phyloP scores from a whole-genome alignment of 2,329 filamentous ascomycete species.

The Boeremia lycopersici region DNA sequence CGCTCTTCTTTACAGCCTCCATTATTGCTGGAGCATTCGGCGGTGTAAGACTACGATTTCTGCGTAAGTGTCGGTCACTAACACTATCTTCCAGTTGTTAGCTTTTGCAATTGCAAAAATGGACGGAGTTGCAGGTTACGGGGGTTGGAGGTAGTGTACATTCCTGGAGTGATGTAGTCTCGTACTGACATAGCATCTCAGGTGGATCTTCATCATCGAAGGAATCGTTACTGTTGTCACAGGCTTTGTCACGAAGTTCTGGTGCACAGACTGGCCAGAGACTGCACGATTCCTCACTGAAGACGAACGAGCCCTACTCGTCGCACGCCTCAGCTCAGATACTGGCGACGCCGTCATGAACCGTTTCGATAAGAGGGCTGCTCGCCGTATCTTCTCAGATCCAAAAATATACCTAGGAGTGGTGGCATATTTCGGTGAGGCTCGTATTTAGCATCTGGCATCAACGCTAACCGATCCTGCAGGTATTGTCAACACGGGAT shows the following conservation, averaged over 20 bases:
- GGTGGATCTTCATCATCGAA: slow-evolving; percentile 38
- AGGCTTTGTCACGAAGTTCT: slow-evolving; percentile 57
- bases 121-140: slow-evolving; percentile 57
- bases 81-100: slow-evolving; percentile 33
- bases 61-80: not conserved
- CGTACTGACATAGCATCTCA: not conserved
- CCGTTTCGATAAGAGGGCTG: slow-evolving; percentile 55
- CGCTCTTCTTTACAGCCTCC: slow-evolving; percentile 50
- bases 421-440: slow-evolving; percentile 28
- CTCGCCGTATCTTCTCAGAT: slow-evolving; percentile 52
- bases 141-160: slow-evolving; percentile 38
- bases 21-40: slow-evolving; percentile 52
- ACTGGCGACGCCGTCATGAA: slow-evolving; percentile 57
- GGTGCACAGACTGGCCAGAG: slow-evolving; percentile 56
- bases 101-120: slow-evolving; percentile 63
- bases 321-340: slow-evolving; percentile 36
- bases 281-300: slow-evolving; percentile 42
- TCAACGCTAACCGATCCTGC: slow-evolving; percentile 4
- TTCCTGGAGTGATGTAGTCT: slow-evolving; percentile 17
- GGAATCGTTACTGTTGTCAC: slow-evolving; percentile 36
- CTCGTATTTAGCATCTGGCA: not conserved
- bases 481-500: slow-evolving; percentile 54
- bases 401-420: slow-evolving; percentile 38
- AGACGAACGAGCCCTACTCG: slow-evolving; percentile 35
- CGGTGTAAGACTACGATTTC: slow-evolving; percentile 32